Conservation (phyloP, 305 asterid genomes). For the Fraxinus floribunda region DNA sequence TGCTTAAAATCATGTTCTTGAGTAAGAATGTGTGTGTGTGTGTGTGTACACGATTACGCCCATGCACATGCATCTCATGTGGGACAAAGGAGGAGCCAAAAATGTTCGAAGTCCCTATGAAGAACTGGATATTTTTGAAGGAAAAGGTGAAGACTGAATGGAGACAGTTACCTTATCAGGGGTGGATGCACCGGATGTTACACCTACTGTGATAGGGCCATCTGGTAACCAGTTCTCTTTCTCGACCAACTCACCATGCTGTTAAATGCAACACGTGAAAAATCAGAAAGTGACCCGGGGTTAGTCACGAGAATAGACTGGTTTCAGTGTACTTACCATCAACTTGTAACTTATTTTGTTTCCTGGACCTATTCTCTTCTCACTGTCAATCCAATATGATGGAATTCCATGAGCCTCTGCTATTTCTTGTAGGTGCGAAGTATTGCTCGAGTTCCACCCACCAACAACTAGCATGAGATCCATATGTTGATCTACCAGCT, state of each 20-base stretch:
- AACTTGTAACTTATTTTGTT: conserved; percentile 77
- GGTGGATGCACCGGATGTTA: conserved; percentile 98
- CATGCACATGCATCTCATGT: not conserved
- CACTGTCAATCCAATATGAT: conserved; percentile 93
- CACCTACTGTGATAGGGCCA: conserved; percentile 84
- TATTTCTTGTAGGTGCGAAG: conserved; percentile 96
- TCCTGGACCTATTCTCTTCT: conserved; percentile 91
- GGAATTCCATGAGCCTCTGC: conserved; percentile 92
- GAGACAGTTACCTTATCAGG: conserved; percentile 78
- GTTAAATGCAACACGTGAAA: conserved; percentile 19
- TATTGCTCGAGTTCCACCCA: conserved; percentile 99
- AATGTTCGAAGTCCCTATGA: not conserved
- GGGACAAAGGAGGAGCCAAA: not conserved
- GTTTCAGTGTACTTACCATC: conserved; percentile 47
- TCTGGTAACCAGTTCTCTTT: conserved; percentile 80
- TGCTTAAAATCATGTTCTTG: not conserved
- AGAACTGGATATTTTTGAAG: not conserved
- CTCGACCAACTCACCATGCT: conserved; percentile 99
- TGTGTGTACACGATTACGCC: not conserved
- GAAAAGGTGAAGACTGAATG: not conserved
- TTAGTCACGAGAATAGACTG: not conserved
- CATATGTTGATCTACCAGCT: conserved; percentile 71
- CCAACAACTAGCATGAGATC: conserved; percentile 96
- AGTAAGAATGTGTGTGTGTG: not conserved
- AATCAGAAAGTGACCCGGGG: not conserved